Percentiles rank a stretch among this genome's conserved stretches.
These are phyloP conservation scores for Aspergillus sp. DNA, from an alignment of 2,329 filamentous ascomycete genomes.

Conservation along the genomic window DNA sequence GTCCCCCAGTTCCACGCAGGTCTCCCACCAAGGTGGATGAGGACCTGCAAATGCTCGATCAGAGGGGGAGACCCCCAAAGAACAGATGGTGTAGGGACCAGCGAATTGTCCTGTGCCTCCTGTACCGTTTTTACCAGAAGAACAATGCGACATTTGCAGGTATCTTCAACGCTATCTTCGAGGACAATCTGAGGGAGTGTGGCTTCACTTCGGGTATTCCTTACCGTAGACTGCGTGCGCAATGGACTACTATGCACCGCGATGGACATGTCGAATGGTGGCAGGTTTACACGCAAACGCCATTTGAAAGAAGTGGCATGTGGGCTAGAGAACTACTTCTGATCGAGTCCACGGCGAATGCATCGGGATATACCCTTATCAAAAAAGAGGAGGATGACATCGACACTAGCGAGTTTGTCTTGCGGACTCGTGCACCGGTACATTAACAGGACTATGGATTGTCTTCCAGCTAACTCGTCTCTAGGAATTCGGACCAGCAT, in stretches of 20 bases:
- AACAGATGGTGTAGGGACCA: conserved; percentile 12
- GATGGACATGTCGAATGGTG: conserved; percentile 13
- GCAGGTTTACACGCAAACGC: conserved; percentile 11
- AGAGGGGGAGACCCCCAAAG: background rate
- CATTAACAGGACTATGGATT: too few relatives aligned
- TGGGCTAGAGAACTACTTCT: conserved; percentile 8
- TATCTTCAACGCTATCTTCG: conserved; percentile 21
- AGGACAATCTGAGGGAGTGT: conserved; percentile 8
- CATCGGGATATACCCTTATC: conserved; percentile 2
- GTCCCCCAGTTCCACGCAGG: too few relatives aligned
- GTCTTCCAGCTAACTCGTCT: too few relatives aligned
- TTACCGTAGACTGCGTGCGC: conserved; percentile 6
- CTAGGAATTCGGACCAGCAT: too few relatives aligned
- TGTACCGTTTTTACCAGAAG: conserved; percentile 15
- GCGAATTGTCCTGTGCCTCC: conserved; percentile 15
- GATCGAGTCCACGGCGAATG: conserved; percentile 8
- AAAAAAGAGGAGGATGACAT: conserved; percentile 8
- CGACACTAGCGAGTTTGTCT: conserved; percentile 2
- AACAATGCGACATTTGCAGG: conserved; percentile 4
- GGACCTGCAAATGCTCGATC: conserved; percentile 1
- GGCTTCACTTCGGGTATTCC: conserved; percentile 11
- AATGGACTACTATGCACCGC: conserved; percentile 14
- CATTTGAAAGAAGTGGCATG: conserved; percentile 8
- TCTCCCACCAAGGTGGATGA: background rate
- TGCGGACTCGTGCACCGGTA: too few relatives aligned